Percentiles rank a stretch among this genome's conserved stretches.
phyloP scores from a whole-genome alignment of 1,284 basidiomycete genomes.

The Pulchroboletus neoregius region DNA sequence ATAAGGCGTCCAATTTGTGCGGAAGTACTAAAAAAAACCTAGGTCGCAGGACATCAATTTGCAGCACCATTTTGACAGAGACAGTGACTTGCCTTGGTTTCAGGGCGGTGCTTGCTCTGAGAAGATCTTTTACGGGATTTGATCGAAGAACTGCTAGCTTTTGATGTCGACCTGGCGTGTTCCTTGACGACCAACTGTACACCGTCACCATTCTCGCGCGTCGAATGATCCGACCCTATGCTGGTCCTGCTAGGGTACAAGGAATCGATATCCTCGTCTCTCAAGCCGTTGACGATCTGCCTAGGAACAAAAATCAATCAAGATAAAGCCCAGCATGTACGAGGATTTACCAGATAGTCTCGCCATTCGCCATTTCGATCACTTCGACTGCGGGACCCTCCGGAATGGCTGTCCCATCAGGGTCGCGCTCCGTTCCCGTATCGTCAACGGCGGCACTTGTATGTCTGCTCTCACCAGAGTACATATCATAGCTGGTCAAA shows the following conservation, averaged over 20 bases:
- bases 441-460: conserved; percentile 26
- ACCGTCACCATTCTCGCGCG: conserved; percentile 49
- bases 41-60: conserved; percentile 14
- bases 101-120: conserved; percentile 57
- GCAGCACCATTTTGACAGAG: conserved; percentile 16
- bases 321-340: conserved; percentile 5
- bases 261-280: conserved; percentile 71
- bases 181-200: conserved; percentile 72
- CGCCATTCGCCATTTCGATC: conserved; percentile 75
- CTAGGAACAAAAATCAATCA: conserved; percentile 36
- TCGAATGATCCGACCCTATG: conserved; percentile 70
- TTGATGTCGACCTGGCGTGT: conserved; percentile 62
- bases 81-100: conserved; percentile 64
- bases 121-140: conserved; percentile 53
- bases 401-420: conserved; percentile 36
- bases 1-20: conserved; percentile 77
- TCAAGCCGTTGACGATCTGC: conserved; percentile 78
- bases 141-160: conserved; percentile 58
- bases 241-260: conserved; percentile 63
- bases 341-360: conserved; percentile 68
- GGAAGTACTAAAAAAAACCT: conserved; percentile 78
- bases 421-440: conserved; percentile 24
- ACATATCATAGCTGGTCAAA: conserved; percentile 70
- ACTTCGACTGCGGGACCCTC: conserved; percentile 68
- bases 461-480: conserved; percentile 53